These are phyloP conservation scores for Rhynchosporium agropyri DNA, from an alignment of 2,329 filamentous ascomycete genomes.

Conservation along the genomic window DNA sequence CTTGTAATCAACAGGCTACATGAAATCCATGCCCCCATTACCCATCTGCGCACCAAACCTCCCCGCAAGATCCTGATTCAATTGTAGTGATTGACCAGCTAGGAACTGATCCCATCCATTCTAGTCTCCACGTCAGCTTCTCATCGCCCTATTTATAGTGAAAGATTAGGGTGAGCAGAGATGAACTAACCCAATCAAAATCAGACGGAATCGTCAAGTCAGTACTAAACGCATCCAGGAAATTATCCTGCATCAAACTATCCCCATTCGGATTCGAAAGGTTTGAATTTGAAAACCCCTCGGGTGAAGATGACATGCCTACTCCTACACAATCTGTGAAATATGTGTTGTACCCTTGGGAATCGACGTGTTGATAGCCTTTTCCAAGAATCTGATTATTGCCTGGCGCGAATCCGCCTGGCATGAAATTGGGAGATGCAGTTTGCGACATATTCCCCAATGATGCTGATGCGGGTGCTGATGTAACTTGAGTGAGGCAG, in stretches of 20 bases:
- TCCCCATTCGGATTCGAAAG: slow-evolving; percentile 13
- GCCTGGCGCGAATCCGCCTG: background rate
- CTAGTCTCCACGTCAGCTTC: slow-evolving; percentile 20
- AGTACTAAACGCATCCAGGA: slow-evolving; percentile 28
- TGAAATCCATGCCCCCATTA: slow-evolving; percentile 18
- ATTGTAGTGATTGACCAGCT: slow-evolving; percentile 9
- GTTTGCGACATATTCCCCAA: background rate
- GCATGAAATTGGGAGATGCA: too few species aligned
- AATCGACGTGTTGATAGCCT: slow-evolving; percentile 19
- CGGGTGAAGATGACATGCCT: background rate
- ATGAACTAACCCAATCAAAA: slow-evolving; percentile 34
- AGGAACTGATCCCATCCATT: slow-evolving; percentile 35
- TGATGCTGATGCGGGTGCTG: background rate
- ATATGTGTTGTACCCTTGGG: slow-evolving; percentile 18
- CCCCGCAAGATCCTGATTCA: slow-evolving; percentile 14
- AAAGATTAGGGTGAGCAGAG: background rate
- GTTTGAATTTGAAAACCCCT: background rate
- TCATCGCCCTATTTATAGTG: too few species aligned
- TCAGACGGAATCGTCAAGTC: slow-evolving; percentile 28
- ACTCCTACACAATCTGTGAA: slow-evolving; percentile 20
- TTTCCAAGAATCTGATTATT: background rate
- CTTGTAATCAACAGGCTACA: background rate
- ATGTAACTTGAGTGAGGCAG: background rate
- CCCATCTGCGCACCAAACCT: slow-evolving; percentile 17
- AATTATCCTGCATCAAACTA: slow-evolving; percentile 26